phyloP scores from a whole-genome alignment of 2,329 filamentous ascomycete genomes.

The Colletotrichum sp. region DNA sequence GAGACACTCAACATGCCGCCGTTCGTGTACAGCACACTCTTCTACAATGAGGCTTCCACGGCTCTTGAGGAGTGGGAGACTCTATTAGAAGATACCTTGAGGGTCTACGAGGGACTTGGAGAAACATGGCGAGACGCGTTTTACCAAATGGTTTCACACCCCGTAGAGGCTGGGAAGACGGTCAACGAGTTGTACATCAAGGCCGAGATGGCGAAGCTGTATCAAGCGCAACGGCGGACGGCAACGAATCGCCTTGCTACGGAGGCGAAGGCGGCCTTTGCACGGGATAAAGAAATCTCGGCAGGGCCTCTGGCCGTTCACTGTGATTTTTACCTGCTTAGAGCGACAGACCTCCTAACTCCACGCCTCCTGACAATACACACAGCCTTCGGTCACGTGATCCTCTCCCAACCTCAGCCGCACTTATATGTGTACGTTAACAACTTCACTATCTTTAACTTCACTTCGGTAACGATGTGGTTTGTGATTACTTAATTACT shows the following conservation, averaged over 20 bases:
- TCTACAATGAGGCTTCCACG: neutral
- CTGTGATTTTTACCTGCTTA: too few species aligned
- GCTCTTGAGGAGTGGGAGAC: neutral
- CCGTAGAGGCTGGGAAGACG: neutral
- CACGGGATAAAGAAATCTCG: slow-evolving; percentile 46
- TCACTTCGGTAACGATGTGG: too few species aligned
- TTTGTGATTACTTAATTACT: too few species aligned
- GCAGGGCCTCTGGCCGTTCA: too few species aligned
- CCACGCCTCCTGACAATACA: too few species aligned
- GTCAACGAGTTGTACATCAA: neutral
- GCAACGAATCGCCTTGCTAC: slow-evolving; percentile 31
- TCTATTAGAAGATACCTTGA: neutral
- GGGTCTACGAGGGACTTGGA: neutral
- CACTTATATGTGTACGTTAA: too few species aligned
- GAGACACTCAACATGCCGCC: neutral
- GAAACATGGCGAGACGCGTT: neutral
- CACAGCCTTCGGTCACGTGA: too few species aligned
- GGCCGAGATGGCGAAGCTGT: neutral
- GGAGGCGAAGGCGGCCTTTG: slow-evolving; percentile 45
- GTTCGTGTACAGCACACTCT: neutral
- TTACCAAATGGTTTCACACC: neutral
- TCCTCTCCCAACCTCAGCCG: too few species aligned
- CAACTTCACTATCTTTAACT: too few species aligned
- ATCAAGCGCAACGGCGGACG: neutral
- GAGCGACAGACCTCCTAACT: too few species aligned